Conservation (phyloP, 2,329 filamentous ascomycete genomes). For the Sporothrix brasiliensis region DNA sequence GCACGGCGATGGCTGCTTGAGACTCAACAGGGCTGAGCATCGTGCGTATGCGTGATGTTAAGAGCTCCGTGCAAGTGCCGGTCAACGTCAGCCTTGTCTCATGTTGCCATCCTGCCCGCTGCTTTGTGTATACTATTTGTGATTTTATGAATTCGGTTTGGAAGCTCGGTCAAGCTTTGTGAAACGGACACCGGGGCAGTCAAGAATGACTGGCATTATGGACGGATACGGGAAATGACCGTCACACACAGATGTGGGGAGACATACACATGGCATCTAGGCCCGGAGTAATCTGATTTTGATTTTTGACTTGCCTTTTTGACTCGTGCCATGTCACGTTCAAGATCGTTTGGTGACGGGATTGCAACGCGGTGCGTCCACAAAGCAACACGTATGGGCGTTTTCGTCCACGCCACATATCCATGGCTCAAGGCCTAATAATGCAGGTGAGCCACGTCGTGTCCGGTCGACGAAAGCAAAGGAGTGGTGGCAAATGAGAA, state of each 20-base stretch:
- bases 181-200: background rate
- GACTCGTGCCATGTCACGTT: background rate
- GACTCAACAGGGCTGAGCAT: background rate
- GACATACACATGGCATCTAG: constrained; percentile 21
- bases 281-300: constrained; percentile 29
- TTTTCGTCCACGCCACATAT: too few species aligned
- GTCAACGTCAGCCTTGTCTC: background rate
- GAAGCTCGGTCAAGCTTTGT: background rate
- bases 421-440: too few species aligned
- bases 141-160: constrained; percentile 21
- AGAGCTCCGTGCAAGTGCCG: background rate
- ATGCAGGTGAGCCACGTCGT: background rate
- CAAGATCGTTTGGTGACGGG: background rate
- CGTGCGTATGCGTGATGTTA: background rate
- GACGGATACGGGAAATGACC: constrained; percentile 1
- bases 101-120: background rate
- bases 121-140: constrained; percentile 25
- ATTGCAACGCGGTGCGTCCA: too few species aligned
- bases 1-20: constrained; percentile 12
- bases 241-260: background rate
- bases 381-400: too few species aligned
- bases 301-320: background rate
- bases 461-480: background rate
- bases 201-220: background rate
- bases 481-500: background rate